These are phyloP conservation scores for Sarcodon sp. DNA, from an alignment of 768 basidiomycete species.

Conservation along the genomic window DNA sequence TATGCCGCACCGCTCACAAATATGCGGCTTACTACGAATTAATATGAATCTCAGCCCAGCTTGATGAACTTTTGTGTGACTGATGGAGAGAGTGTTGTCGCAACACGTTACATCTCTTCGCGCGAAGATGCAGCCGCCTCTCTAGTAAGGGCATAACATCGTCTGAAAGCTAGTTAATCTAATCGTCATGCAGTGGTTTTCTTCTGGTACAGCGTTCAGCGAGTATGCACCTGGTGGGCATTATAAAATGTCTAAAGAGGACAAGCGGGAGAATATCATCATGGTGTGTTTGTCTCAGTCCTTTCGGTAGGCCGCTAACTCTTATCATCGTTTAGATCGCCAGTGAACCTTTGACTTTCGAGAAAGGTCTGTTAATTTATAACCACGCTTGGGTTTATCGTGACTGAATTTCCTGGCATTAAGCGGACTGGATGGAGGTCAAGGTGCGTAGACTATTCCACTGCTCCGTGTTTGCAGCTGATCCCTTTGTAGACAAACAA, in stretches of 20 bases:
- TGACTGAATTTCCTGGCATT: neutral
- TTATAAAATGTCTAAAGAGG: conserved; percentile 91
- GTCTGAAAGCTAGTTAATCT: neutral
- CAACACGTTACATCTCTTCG: conserved; percentile 90
- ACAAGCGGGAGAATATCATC: conserved; percentile 94
- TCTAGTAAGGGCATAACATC: conserved; percentile 33
- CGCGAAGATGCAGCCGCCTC: conserved; percentile 88
- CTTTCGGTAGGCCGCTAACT: neutral
- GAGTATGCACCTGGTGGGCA: conserved; percentile 83
- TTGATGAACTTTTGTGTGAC: conserved; percentile 95
- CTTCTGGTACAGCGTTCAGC: conserved; percentile 88
- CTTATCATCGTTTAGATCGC: conserved; percentile 41
- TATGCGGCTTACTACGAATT: neutral
- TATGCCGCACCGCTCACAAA: conserved; percentile 13
- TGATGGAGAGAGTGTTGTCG: conserved; percentile 89
- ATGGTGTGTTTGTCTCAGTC: conserved; percentile 36
- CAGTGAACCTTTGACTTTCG: conserved; percentile 93
- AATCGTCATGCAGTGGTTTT: conserved; percentile 63
- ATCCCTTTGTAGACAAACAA: conserved; percentile 59
- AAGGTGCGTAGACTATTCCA: neutral
- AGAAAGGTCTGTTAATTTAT: conserved; percentile 47
- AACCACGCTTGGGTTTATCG: neutral
- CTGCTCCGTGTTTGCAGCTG: too few relatives aligned
- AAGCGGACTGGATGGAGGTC: conserved; percentile 99
- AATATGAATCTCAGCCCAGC: conserved; percentile 43